These are phyloP conservation scores for Chrysosporium queenslandicum DNA, from an alignment of 2,329 filamentous ascomycete genomes.

Conservation along the genomic window DNA sequence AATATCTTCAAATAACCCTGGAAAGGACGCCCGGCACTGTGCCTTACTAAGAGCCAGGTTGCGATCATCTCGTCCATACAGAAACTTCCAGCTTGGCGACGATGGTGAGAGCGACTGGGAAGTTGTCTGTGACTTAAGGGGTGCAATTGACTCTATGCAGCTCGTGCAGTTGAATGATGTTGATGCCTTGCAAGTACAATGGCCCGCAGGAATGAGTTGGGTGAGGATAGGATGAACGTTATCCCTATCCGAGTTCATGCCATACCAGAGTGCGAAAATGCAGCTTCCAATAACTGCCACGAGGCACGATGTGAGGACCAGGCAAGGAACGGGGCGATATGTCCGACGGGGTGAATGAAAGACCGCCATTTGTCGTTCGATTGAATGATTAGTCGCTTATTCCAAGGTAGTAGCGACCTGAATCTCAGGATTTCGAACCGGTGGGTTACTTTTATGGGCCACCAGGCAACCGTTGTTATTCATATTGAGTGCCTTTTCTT, in stretches of 20 bases:
- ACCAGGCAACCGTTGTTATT: too few relatives aligned
- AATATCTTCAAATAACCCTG: slow-evolving; percentile 31
- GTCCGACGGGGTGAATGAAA: not conserved
- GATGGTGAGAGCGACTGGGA: slow-evolving; percentile 11
- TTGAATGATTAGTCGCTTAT: too few relatives aligned
- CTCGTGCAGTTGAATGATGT: slow-evolving; percentile 32
- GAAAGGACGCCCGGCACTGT: slow-evolving; percentile 29
- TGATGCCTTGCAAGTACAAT: slow-evolving; percentile 32
- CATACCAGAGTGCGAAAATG: slow-evolving; percentile 18
- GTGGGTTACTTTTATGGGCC: too few relatives aligned
- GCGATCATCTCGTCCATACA: slow-evolving; percentile 26
- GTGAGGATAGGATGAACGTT: slow-evolving; percentile 31
- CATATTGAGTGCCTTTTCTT: too few relatives aligned
- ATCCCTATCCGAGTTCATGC: slow-evolving; percentile 31
- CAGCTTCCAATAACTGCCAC: not conserved
- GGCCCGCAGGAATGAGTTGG: slow-evolving; percentile 32
- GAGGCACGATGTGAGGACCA: not conserved
- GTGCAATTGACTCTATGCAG: slow-evolving; percentile 19
- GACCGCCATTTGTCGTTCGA: not conserved
- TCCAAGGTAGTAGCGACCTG: too few relatives aligned
- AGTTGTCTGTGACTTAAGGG: slow-evolving; percentile 18
- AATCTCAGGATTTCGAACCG: too few relatives aligned
- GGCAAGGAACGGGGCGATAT: not conserved
- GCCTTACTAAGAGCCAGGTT: slow-evolving; percentile 23
- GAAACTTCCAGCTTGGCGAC: slow-evolving; percentile 24